These are phyloP conservation scores for Blumeriella jaapii DNA, from an alignment of 2,329 filamentous ascomycete species.

Conservation along the genomic window DNA sequence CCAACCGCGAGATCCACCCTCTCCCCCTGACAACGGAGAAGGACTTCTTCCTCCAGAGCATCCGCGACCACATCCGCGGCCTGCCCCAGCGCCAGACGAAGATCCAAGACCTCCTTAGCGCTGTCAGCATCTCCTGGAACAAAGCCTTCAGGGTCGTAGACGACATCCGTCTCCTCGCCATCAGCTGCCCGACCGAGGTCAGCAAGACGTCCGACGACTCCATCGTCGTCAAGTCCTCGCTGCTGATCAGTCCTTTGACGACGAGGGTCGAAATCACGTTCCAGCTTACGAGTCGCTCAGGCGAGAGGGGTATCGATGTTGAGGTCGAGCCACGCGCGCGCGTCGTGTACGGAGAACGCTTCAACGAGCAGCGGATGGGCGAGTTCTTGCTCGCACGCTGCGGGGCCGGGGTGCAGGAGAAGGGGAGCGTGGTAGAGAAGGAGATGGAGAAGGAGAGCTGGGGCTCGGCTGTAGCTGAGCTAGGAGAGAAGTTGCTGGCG, in stretches of 20 bases:
- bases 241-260: constrained; percentile 52
- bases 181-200: constrained; percentile 54
- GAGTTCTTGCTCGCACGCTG: constrained; percentile 54
- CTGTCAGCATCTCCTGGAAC: constrained; percentile 55
- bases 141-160: constrained; percentile 46
- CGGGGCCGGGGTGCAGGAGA: constrained; percentile 25
- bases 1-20: constrained; percentile 40
- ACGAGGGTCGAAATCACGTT: constrained; percentile 59
- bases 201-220: constrained; percentile 52
- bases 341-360: constrained; percentile 67
- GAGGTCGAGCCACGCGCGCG: constrained; percentile 41
- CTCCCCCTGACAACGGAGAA: constrained; percentile 50
- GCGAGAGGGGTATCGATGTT: constrained; percentile 41
- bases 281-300: constrained; percentile 37
- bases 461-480: constrained; percentile 43
- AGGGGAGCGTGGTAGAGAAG: constrained; percentile 29
- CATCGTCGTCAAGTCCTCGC: constrained; percentile 46
- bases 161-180: constrained; percentile 49
- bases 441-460: constrained; percentile 37
- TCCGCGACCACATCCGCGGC: constrained; percentile 54
- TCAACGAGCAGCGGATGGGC: constrained; percentile 64
- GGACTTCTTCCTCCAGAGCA: constrained; percentile 64
- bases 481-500: constrained; percentile 43
- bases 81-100: constrained; percentile 46
- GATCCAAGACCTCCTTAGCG: constrained; percentile 44